Base-by-base conservation (phyloP, 1,284 basidiomycete species). In the Heimioporus punctisporus region DNA sequence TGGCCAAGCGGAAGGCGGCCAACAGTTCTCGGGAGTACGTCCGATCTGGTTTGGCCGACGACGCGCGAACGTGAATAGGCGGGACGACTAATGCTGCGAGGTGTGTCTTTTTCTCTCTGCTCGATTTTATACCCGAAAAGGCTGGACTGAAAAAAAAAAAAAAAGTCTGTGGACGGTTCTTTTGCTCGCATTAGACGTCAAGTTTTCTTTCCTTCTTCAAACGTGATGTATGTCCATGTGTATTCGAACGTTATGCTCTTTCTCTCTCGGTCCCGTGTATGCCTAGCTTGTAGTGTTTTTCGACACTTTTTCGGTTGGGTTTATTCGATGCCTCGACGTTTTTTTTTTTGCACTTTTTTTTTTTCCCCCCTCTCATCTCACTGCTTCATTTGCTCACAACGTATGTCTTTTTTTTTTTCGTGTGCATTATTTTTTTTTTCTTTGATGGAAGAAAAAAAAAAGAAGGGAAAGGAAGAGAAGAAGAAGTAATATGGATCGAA, bases 1-100 rank as follows among this genome's bases (percentile, higher is more conserved):
- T 79, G 48, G 68, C 72, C 48, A 72, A 70, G 57, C 69, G 70
- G 42, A 73, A 64, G 58, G 39, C 58, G 50, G 57, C 59, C 34
- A 42, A 55, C 42, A 28, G 31, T 25, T 15, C 51, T 40, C 62
- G 57, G 17, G 59, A 65, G 48, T 60, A 63, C 30, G 56, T 60
- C 51, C 62, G 52, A 47, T 72, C 75, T 23, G 46, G 59, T 17
- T 60, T 77, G 51, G 64, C 61, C 46, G 55, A 51, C 50, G 50
- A n/a, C n/a, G 31, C 19, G 31, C 9, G 14, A 34, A 12, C 9
- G 31, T 19, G 31, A 34, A 19, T 19, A 19, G 46, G 5, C 43
- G 45, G 30, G 41, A 51, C 34, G 44, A 49, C 31, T 47, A 6
- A 25, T 53, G 60, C 51, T 68, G 51, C 66, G 69, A 72, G 66